Percentiles rank a stretch among this genome's conserved stretches.
phyloP scores from a whole-genome alignment of 352 stramenopile species.

The Phytophthora tentaculata region DNA sequence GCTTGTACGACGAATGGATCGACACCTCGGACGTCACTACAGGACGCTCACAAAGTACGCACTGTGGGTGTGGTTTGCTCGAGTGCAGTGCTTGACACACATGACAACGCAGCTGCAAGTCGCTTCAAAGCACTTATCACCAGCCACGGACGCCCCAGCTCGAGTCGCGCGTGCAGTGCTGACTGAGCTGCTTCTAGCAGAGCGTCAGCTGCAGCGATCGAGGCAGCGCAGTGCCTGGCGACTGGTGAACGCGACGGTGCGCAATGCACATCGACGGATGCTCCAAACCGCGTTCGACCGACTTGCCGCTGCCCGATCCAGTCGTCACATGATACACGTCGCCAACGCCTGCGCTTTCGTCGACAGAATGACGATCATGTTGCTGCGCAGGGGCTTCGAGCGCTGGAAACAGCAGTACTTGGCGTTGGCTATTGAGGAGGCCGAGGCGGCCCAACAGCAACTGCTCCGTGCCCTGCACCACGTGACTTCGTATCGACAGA shows the following conservation, averaged over 20 bases:
- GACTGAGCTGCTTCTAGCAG: conserved; percentile 17
- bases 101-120: conserved; percentile 22
- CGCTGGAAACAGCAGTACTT: conserved; percentile 65
- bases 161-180: conserved; percentile 20
- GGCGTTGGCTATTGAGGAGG: conserved; percentile 43
- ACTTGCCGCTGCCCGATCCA: conserved; percentile 4
- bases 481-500: conserved; percentile 45
- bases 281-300: conserved; percentile 27
- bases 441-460: conserved; percentile 49
- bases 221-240: conserved; percentile 28
- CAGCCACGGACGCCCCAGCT: conserved; percentile 15
- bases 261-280: conserved; percentile 10
- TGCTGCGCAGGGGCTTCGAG: conserved; percentile 42
- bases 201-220: conserved; percentile 15
- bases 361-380: conserved; percentile 24
- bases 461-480: conserved; percentile 51
- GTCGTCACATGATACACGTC: conserved; percentile 17
- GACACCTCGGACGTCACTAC: conserved; percentile 36
- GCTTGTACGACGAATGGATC: conserved; percentile 20
- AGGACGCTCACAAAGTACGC: conserved; percentile 30
- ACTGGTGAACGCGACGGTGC: conserved; percentile 16
- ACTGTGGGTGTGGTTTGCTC: conserved; percentile 58
- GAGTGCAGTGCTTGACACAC: conserved; percentile 30
- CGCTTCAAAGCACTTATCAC: conserved; percentile 16
- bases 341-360: conserved; percentile 35